A percentile compares a stretch with the other conserved stretches of the same genome.
phyloP scores from a whole-genome alignment of 345 rosid genomes.

The Citrus sinensis region DNA sequence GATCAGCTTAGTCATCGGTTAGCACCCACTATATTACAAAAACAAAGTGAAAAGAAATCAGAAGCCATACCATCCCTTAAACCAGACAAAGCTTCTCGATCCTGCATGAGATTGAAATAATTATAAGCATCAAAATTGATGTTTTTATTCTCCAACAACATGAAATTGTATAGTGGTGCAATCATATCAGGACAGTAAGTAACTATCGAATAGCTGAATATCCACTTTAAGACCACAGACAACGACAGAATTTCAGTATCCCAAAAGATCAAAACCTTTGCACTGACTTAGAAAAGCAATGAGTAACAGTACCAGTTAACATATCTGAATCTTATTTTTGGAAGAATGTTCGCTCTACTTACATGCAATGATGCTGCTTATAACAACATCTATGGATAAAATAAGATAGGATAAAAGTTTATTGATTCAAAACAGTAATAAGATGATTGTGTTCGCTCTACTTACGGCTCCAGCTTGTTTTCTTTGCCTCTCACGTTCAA shows the following conservation, averaged over 20 bases:
- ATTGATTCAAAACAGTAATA: neutral
- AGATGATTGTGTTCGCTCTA: neutral
- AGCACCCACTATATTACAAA: neutral
- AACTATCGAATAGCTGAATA: neutral
- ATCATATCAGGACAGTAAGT: neutral
- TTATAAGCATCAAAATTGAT: neutral
- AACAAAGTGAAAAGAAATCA: conserved; percentile 2
- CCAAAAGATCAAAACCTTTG: conserved; percentile 1
- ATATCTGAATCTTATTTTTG: conserved; percentile 23
- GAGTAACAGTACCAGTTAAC: conserved; percentile 21
- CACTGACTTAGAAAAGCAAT: conserved; percentile 25
- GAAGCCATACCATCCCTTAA: conserved; percentile 62
- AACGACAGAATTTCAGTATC: neutral
- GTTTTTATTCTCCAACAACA: neutral
- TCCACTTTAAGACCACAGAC: neutral
- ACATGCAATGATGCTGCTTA: neutral
- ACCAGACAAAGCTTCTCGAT: conserved; percentile 51
- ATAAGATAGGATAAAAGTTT: neutral
- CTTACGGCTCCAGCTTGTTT: conserved; percentile 56
- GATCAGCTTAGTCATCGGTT: neutral
- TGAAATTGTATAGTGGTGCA: conserved; percentile 1
- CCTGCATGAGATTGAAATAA: conserved; percentile 43
- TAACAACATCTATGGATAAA: neutral
- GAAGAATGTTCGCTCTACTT: neutral
- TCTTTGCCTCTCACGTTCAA: conserved; percentile 40